Conservation (phyloP, 1,284 basidiomycete genomes). For the Porodaedalea pini region DNA sequence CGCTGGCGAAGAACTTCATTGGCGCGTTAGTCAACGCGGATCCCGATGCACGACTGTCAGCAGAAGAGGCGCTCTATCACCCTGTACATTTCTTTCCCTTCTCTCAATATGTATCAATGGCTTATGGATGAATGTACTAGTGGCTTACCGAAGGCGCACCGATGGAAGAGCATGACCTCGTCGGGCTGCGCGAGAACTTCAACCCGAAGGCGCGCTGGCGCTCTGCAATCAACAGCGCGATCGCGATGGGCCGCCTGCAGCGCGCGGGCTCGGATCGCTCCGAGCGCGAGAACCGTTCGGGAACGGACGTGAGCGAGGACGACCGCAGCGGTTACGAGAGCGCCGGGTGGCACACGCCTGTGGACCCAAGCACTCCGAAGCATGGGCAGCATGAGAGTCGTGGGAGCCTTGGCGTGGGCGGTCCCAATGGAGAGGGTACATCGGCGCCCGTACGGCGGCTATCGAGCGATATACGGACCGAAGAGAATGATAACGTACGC, state of each 20-base stretch:
- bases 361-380: background rate
- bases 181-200: conserved; percentile 76
- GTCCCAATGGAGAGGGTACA: background rate
- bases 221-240: conserved; percentile 60
- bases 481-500: conserved; percentile 16
- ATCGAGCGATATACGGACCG: background rate
- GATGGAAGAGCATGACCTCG: conserved; percentile 62
- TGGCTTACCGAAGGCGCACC: conserved; percentile 67
- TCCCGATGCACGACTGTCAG: conserved; percentile 45
- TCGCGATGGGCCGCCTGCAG: conserved; percentile 47
- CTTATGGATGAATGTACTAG: conserved; percentile 30
- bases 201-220: conserved; percentile 67
- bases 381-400: background rate
- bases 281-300: conserved; percentile 14
- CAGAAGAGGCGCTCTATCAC: conserved; percentile 53
- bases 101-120: background rate
- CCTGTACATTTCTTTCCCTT: conserved; percentile 30
- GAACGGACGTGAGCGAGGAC: conserved; percentile 4
- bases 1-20: conserved; percentile 68
- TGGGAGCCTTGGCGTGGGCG: conserved; percentile 1
- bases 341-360: conserved; percentile 16
- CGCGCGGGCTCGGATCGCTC: conserved; percentile 27
- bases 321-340: conserved; percentile 9
- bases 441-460: background rate
- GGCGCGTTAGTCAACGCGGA: conserved; percentile 49